Percentiles rank a stretch among this genome's conserved stretches.
Evolutionary conservation across 129 eudicot genomes (phyloP).

Genomic region (Centella asiatica): DNA sequence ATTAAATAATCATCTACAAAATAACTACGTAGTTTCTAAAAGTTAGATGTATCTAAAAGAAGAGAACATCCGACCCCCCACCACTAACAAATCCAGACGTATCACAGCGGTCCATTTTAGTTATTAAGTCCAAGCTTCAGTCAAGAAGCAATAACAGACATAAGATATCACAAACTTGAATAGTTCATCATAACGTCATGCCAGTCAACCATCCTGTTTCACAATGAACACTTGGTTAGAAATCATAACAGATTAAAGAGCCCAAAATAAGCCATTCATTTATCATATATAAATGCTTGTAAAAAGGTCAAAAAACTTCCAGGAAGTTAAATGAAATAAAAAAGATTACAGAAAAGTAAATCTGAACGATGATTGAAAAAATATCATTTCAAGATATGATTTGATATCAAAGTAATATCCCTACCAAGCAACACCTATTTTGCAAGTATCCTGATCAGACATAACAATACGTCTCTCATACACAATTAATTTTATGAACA

Average conservation of each 20-base stretch:
- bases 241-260: neutral
- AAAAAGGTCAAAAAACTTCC: neutral
- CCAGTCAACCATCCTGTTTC: constrained; percentile 50
- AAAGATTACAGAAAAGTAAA: too few relatives aligned
- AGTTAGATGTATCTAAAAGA: constrained; percentile 38
- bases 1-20: constrained; percentile 29
- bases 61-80: constrained; percentile 43
- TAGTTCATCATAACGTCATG: constrained; percentile 20
- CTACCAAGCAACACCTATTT: too few relatives aligned
- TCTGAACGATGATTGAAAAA: too few relatives aligned
- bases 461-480: too few relatives aligned
- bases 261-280: neutral
- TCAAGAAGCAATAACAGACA: constrained; percentile 19
- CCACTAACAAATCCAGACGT: constrained; percentile 99
- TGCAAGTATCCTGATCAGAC: too few relatives aligned
- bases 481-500: too few relatives aligned
- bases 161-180: constrained; percentile 18
- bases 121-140: constrained; percentile 12
- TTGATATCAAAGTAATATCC: too few relatives aligned
- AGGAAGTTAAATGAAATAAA: too few relatives aligned
- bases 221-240: constrained; percentile 16
- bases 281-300: neutral
- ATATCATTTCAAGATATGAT: too few relatives aligned
- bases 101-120: constrained; percentile 87
- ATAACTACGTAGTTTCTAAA: constrained; percentile 34